Percentiles rank a stretch among this genome's conserved stretches.
Evolutionary conservation across 805 yeast genomes (phyloP).

Genomic region (Lipomyces orientalis): DNA sequence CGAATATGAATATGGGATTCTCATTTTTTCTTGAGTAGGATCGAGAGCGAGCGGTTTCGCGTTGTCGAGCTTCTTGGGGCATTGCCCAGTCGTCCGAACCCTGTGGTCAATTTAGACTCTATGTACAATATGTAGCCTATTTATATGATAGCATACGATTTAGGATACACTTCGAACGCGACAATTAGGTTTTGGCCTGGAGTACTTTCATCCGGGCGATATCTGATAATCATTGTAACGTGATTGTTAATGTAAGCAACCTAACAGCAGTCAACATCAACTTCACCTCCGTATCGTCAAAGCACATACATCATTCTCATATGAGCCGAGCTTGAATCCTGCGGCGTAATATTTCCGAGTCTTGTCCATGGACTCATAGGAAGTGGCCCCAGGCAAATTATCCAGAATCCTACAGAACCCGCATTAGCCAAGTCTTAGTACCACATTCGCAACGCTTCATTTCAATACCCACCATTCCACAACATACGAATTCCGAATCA

Average conservation of each 20-base stretch:
- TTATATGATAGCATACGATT: conserved; percentile 58
- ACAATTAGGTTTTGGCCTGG: conserved; percentile 58
- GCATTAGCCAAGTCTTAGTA: neutral
- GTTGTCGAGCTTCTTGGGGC: conserved; percentile 75
- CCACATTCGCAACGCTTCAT: neutral
- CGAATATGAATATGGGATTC: conserved; percentile 80
- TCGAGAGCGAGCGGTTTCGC: conserved; percentile 63
- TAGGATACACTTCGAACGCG: conserved; percentile 89
- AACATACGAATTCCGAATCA: conserved; percentile 72
- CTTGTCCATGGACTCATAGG: conserved; percentile 65
- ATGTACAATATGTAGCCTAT: neutral
- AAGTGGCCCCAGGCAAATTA: conserved; percentile 86
- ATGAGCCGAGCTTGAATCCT: conserved; percentile 84
- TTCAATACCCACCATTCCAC: conserved; percentile 65
- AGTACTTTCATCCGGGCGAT: conserved; percentile 52
- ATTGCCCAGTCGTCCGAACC: conserved; percentile 49
- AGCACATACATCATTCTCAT: conserved; percentile 51
- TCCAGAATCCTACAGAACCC: conserved; percentile 55
- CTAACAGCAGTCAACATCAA: conserved; percentile 7
- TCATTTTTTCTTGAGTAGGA: conserved; percentile 46
- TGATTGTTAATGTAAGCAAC: conserved; percentile 74
- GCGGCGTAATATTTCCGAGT: conserved; percentile 76
- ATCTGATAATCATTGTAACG: conserved; percentile 78
- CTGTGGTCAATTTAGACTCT: neutral
- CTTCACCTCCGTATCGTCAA: conserved; percentile 28